These are phyloP conservation scores for Cyphellophora europaea DNA, from an alignment of 2,329 filamentous ascomycete genomes.

Conservation along the genomic window DNA sequence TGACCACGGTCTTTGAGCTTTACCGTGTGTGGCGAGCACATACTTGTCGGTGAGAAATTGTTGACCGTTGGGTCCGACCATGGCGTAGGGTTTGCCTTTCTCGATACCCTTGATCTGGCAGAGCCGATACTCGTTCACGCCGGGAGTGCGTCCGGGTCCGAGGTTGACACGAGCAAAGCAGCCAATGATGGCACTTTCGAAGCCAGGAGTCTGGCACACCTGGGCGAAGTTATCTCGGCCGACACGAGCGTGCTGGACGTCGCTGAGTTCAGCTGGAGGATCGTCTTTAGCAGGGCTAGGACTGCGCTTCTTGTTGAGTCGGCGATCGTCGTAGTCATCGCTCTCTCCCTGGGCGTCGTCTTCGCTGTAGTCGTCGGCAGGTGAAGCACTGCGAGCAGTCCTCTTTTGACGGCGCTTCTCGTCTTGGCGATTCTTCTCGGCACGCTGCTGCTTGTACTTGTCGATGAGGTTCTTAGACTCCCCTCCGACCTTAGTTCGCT, in stretches of 20 bases:
- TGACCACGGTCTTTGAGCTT: conserved; percentile 73
- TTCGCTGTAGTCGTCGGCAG: conserved; percentile 48
- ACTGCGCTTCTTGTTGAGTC: conserved; percentile 39
- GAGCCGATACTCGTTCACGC: conserved; percentile 76
- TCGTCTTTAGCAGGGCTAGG: conserved; percentile 50
- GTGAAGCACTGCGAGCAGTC: conserved; percentile 28
- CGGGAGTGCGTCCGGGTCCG: conserved; percentile 63
- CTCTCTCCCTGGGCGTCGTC: conserved; percentile 64
- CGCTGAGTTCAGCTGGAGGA: conserved; percentile 62
- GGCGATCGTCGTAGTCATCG: conserved; percentile 67
- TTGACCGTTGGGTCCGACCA: conserved; percentile 65
- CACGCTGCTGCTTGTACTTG: conserved; percentile 51
- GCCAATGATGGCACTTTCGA: conserved; percentile 70
- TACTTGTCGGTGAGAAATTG: conserved; percentile 80
- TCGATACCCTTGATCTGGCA: conserved; percentile 82
- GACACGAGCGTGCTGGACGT: conserved; percentile 75
- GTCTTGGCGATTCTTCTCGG: conserved; percentile 45
- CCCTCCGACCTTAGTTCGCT: conserved; percentile 59
- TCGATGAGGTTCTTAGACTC: conserved; percentile 68
- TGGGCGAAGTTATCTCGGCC: conserved; percentile 79
- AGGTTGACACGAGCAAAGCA: conserved; percentile 81
- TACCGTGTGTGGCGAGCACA: conserved; percentile 70
- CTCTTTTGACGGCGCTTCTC: conserved; percentile 37
- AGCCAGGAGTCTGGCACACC: conserved; percentile 87
- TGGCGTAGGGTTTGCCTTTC: conserved; percentile 71